Evolutionary conservation across 257 asterid genomes (phyloP).

Genomic region (Gentiana straminea): DNA sequence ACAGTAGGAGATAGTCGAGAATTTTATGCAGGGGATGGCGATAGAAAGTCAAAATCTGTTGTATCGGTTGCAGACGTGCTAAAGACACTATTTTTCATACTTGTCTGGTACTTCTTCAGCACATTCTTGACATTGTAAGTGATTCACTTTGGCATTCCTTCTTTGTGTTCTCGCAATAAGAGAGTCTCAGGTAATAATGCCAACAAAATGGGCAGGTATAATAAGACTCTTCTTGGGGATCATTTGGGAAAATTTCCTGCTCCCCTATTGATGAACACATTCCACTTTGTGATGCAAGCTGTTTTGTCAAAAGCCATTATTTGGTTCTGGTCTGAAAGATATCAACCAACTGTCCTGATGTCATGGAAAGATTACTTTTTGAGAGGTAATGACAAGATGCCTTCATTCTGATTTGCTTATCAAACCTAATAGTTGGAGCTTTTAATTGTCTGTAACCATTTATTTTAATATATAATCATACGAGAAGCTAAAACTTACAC

Average conservation of each 20-base stretch:
- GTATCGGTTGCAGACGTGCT: conserved; percentile 56
- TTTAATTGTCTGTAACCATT: neutral
- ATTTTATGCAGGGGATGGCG: conserved; percentile 11
- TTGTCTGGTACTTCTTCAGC: conserved; percentile 95
- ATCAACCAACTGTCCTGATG: conserved; percentile 53
- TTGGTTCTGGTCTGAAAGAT: conserved; percentile 85
- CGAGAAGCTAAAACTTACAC: neutral
- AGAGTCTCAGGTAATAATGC: too few species aligned
- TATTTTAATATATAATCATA: neutral
- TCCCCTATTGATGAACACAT: conserved; percentile 86
- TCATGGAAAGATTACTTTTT: conserved; percentile 81
- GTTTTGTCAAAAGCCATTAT: conserved; percentile 70
- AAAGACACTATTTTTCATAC: conserved; percentile 66
- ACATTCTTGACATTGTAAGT: conserved; percentile 91
- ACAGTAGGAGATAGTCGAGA: conserved; percentile 12
- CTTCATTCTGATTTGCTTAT: neutral
- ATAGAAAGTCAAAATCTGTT: conserved; percentile 19
- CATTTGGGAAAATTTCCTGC: conserved; percentile 95
- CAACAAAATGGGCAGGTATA: conserved; percentile 48
- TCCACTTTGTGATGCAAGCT: conserved; percentile 97
- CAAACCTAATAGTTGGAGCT: neutral
- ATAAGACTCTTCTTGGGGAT: conserved; percentile 92
- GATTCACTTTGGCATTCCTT: neutral
- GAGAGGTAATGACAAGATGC: conserved; percentile 25
- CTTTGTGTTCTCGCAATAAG: too few species aligned